Evolutionary conservation across 148 eudicot genomes (phyloP).

Genomic region (Oxyria digyna): DNA sequence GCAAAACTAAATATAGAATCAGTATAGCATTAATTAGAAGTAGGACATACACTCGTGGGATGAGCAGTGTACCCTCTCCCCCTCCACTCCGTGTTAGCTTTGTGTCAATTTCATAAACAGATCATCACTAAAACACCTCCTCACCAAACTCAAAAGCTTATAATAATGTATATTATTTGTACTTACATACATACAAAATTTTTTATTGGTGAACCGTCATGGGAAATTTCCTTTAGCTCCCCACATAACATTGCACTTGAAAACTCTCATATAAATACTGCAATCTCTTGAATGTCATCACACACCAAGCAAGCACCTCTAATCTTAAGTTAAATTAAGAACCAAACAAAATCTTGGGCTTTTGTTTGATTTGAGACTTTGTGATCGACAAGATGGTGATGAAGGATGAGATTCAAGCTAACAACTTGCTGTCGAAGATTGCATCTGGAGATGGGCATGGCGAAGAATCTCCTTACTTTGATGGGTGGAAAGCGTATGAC

Average conservation of each 20-base stretch:
- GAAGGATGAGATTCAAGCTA: not conserved
- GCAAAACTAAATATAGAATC: too few relatives aligned
- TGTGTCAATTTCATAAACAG: constrained; percentile 1
- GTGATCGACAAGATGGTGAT: not conserved
- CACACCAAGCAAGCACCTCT: not conserved
- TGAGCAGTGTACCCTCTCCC: constrained; percentile 1
- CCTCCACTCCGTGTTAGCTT: constrained; percentile 6
- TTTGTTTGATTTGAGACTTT: not conserved
- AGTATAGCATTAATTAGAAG: not conserved
- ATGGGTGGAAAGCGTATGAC: constrained; percentile 48
- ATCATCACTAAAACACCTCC: not conserved
- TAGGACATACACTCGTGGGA: not conserved
- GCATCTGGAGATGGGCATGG: constrained; percentile 36
- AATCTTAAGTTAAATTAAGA: not conserved
- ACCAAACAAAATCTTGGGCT: not conserved
- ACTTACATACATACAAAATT: not conserved
- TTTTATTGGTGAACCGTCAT: not conserved
- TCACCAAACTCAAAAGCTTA: not conserved
- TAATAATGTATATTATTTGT: not conserved
- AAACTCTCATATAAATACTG: not conserved
- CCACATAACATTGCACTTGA: not conserved
- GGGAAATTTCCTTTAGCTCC: constrained; percentile 2
- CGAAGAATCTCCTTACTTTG: constrained; percentile 39
- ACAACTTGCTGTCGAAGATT: constrained; percentile 24
- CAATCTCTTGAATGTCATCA: not conserved